phyloP scores from a whole-genome alignment of 78 protist genomes.

The Monosiga brevicollis region DNA sequence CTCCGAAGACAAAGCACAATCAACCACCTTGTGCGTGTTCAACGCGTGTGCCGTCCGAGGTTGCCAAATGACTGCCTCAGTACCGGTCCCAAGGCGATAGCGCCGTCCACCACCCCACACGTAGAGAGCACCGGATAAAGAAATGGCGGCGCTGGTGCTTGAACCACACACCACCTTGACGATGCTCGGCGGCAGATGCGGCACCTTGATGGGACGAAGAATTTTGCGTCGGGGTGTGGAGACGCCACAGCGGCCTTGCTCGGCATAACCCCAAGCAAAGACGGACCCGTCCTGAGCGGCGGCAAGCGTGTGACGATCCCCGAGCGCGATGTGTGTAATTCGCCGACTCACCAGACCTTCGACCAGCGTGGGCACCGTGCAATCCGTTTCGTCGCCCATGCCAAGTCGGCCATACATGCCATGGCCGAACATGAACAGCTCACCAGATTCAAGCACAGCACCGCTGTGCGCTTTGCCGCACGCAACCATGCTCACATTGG shows the following conservation, averaged over 20 bases:
- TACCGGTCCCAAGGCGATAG: not conserved
- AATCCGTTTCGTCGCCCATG: not conserved
- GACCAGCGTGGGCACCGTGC: not conserved
- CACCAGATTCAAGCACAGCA: not conserved
- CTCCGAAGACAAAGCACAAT: not conserved
- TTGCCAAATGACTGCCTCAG: too few relatives aligned
- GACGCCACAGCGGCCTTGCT: not conserved
- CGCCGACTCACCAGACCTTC: not conserved
- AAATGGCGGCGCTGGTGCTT: not conserved
- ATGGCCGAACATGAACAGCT: not conserved
- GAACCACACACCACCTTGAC: not conserved
- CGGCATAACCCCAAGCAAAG: not conserved
- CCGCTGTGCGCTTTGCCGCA: not conserved
- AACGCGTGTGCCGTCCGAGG: not conserved
- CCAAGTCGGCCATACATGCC: not conserved
- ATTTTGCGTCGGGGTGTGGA: not conserved
- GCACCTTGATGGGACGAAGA: not conserved
- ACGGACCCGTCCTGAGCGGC: not conserved
- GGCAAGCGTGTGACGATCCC: not conserved
- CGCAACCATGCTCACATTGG: not conserved
- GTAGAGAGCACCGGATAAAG: not conserved
- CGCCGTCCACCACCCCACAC: not conserved
- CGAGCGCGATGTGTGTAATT: not conserved
- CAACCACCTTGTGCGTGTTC: not conserved
- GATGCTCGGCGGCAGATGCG: not conserved